phyloP scores from a whole-genome alignment of 805 yeast species.

The Candida sithepensis region DNA sequence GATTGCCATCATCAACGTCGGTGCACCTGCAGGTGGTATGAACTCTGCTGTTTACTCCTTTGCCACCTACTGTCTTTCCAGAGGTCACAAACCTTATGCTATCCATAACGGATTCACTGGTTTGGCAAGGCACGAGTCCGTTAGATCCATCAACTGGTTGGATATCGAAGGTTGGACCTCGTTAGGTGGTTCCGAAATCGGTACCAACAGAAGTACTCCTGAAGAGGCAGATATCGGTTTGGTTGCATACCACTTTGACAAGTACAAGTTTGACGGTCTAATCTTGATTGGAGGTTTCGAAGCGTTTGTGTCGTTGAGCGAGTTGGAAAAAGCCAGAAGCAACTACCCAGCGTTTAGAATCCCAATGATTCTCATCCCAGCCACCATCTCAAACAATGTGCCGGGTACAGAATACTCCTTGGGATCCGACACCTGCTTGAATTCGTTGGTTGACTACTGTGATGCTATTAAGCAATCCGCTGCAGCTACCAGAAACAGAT shows the following conservation, averaged over 20 bases:
- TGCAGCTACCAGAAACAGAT: slow-evolving; percentile 89
- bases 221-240: slow-evolving; percentile 62
- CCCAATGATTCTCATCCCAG: slow-evolving; percentile 76
- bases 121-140: slow-evolving; percentile 57
- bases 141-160: slow-evolving; percentile 60
- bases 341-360: slow-evolving; percentile 69
- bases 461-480: slow-evolving; percentile 95
- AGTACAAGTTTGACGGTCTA: slow-evolving; percentile 65
- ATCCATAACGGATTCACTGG: slow-evolving; percentile 76
- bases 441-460: slow-evolving; percentile 85
- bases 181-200: slow-evolving; percentile 77
- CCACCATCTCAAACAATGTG: slow-evolving; percentile 79
- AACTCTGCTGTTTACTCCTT: slow-evolving; percentile 75
- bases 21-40: slow-evolving; percentile 79
- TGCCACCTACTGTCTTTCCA: slow-evolving; percentile 70
- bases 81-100: slow-evolving; percentile 70
- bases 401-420: slow-evolving; percentile 98
- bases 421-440: slow-evolving; percentile 95
- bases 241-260: slow-evolving; percentile 69
- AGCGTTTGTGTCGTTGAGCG: slow-evolving; percentile 67
- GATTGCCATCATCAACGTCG: slow-evolving; percentile 70
- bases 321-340: slow-evolving; percentile 56
- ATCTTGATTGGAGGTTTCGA: slow-evolving; percentile 80
- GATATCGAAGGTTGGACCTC: slow-evolving; percentile 72
- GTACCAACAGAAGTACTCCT: slow-evolving; percentile 74